These are phyloP conservation scores for Eucalyptus erythrocorys DNA, from an alignment of 345 rosid genomes.

Conservation along the genomic window DNA sequence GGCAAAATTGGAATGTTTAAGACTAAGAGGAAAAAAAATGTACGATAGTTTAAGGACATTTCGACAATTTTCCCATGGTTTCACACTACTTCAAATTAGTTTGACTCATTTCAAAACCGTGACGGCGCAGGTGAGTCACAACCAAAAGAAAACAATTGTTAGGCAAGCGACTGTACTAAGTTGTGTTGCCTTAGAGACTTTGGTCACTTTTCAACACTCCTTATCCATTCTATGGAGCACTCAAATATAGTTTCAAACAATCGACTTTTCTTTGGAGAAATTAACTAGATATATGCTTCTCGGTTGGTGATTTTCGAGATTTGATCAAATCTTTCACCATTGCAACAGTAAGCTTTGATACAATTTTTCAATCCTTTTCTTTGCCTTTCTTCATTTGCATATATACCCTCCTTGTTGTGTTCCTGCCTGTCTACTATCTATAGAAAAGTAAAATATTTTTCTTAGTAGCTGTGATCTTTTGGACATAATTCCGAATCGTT, in stretches of 20 bases:
- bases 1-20: too few species aligned
- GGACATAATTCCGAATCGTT: background rate
- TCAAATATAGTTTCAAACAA: background rate
- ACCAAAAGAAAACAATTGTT: background rate
- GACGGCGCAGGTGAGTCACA: background rate
- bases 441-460: background rate
- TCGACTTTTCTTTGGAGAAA: background rate
- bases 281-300: background rate
- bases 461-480: background rate
- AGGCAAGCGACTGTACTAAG: background rate
- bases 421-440: background rate
- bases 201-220: background rate
- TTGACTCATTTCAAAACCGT: background rate
- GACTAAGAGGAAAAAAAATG: too few species aligned
- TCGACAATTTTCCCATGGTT: too few species aligned
- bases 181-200: background rate
- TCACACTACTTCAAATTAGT: background rate
- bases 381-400: background rate
- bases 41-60: too few species aligned
- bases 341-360: background rate
- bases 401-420: background rate
- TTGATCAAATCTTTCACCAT: background rate
- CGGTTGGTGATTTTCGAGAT: background rate
- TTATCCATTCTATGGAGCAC: background rate
- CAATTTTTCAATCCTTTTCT: background rate